phyloP scores from a whole-genome alignment of 306 rosid genomes.

The Rosa rugosa region DNA sequence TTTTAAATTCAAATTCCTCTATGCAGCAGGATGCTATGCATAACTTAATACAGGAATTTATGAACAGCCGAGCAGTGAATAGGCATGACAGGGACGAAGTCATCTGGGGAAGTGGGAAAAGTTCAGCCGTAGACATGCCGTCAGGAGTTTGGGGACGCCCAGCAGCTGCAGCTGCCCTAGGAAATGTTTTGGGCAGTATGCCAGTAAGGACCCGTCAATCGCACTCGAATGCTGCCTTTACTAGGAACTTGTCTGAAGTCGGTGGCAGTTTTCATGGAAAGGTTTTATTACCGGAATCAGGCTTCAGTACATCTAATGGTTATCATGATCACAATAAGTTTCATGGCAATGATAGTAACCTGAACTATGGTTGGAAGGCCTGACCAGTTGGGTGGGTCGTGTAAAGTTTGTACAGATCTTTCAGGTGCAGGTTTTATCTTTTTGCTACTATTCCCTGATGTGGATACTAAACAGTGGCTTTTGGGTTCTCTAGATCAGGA shows the following conservation, averaged over 20 bases:
- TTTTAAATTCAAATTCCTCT: conserved; percentile 10
- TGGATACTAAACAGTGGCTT: background rate
- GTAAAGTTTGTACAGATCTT: conserved; percentile 3
- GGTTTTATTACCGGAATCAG: background rate
- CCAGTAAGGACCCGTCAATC: conserved; percentile 7
- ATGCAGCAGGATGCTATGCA: conserved; percentile 8
- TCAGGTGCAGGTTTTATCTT: background rate
- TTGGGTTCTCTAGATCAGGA: background rate
- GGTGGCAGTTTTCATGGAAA: background rate
- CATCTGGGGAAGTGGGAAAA: background rate
- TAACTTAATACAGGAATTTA: conserved; percentile 25
- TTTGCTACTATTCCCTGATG: background rate
- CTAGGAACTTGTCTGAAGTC: conserved; percentile 8
- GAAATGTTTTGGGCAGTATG: conserved; percentile 5
- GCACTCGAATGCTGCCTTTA: background rate
- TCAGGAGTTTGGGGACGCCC: conserved; percentile 8
- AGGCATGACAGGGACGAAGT: background rate
- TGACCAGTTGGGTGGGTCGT: conserved; percentile 1
- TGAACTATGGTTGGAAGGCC: conserved; percentile 15
- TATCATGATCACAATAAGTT: background rate
- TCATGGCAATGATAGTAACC: background rate
- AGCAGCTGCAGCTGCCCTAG: background rate
- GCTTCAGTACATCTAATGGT: background rate
- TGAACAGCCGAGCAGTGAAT: conserved; percentile 19
- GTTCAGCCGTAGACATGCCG: conserved; percentile 9